phyloP scores from a whole-genome alignment of 495 filamentous ascomycete genomes.

The Tuber umbilicatum region DNA sequence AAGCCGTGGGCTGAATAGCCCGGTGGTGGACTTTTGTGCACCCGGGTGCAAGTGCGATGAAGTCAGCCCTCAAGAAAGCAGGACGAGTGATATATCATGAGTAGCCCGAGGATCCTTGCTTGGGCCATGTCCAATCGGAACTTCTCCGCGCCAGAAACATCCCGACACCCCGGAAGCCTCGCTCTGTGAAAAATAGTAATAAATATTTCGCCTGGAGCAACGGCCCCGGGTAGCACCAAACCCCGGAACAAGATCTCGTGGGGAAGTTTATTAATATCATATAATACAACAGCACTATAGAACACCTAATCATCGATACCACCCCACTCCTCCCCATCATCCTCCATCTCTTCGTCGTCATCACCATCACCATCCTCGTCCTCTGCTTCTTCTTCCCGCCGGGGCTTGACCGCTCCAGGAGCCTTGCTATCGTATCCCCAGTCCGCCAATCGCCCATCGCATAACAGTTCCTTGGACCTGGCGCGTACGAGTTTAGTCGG shows the following conservation, averaged over 20 bases:
- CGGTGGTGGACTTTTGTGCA: not conserved
- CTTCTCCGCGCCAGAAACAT: not conserved
- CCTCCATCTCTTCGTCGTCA: conserved; percentile 44
- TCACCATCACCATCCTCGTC: conserved; percentile 48
- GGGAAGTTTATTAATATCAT: not conserved
- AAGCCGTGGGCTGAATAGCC: not conserved
- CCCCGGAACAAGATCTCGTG: not conserved
- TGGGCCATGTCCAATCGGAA: not conserved
- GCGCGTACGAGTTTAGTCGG: conserved; percentile 65
- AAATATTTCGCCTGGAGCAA: not conserved
- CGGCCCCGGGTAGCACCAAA: not conserved
- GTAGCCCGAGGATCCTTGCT: not conserved
- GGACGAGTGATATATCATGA: not conserved
- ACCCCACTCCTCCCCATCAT: conserved; percentile 44
- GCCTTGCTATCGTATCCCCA: conserved; percentile 35
- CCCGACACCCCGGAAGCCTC: not conserved
- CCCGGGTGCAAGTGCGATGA: not conserved
- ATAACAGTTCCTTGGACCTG: conserved; percentile 63
- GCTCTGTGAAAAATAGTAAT: not conserved
- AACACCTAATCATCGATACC: conserved; percentile 36
- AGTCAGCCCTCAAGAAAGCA: not conserved
- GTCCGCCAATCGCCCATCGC: conserved; percentile 63
- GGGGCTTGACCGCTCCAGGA: conserved; percentile 7
- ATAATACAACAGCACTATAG: not conserved
- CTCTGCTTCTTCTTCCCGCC: conserved; percentile 39